Base-by-base conservation (phyloP, 108 stramenopile genomes). In the Schizochytrium sp. region DNA sequence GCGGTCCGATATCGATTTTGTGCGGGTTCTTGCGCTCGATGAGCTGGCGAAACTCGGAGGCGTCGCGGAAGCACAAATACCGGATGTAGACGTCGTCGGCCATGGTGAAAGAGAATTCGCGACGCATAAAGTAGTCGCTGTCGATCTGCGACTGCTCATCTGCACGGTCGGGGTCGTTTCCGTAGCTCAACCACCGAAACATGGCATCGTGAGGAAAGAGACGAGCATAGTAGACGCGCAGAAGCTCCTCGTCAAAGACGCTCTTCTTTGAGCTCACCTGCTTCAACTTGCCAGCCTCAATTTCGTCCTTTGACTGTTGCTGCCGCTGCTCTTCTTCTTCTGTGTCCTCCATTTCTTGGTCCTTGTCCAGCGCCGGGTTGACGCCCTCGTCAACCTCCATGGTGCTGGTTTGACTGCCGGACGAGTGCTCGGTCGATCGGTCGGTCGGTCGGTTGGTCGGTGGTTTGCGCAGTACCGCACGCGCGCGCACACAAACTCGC, bases 1-100 rank as follows among this genome's bases (percentile, higher is more conserved):
- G 96, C 23, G 98, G 98, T 4, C 99, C 99, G 76, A 99, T 98
- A 92, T 99, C 99, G 89, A 99, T 99, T 90, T 99, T 99, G 91
- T 95, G 95, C n/a, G 99, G 99, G 44, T 97, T 92, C 58, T 95
- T 95, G 88, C 95, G 93, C 29, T 90, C 88, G 47, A 98, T 94
- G 51, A 94, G 95, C 5, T 90, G 44, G 29, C 76, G 88, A n/a
- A 98, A 89, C 43, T 97, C 97, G 10, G 92, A 90, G 34, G 92
- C 91, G 83, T 95, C 95, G n/a, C 88, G 87, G 90, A 97, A 99
- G 89, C 87, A 47, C 63, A 96, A 96, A 91, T 98, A 98, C 41
- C 99, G 98, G 76, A 99, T 96, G 93, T 98, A 99, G 55, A 98
- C 95, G 91, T 99, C 99, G 83, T 98, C 96, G 96, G 19, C 95